These are phyloP conservation scores for Cytospora schulzeri DNA, from an alignment of 2,329 filamentous ascomycete species.

Conservation along the genomic window DNA sequence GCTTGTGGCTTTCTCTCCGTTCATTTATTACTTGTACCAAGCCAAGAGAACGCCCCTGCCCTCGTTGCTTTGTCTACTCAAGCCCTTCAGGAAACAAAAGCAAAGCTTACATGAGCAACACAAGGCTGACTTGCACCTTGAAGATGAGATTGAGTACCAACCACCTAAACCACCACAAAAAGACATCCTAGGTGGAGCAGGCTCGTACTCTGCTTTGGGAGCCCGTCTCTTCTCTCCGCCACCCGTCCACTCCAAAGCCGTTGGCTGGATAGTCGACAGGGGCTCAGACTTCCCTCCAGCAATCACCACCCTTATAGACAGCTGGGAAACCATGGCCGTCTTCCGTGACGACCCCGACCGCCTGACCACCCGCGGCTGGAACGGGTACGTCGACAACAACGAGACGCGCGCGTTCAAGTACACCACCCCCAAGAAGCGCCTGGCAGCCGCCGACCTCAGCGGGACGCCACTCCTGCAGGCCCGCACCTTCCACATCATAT, in stretches of 20 bases:
- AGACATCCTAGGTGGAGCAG: slow-evolving; percentile 85
- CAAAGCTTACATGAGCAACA: neutral
- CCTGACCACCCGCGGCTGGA: slow-evolving; percentile 88
- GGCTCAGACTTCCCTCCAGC: slow-evolving; percentile 81
- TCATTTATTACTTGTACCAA: slow-evolving; percentile 19
- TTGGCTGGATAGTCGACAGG: slow-evolving; percentile 90
- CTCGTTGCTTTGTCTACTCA: slow-evolving; percentile 6
- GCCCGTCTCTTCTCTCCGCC: slow-evolving; percentile 83
- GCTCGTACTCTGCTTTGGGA: slow-evolving; percentile 82
- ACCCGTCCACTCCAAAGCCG: slow-evolving; percentile 59
- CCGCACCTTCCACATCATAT: slow-evolving; percentile 85
- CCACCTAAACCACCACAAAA: slow-evolving; percentile 68
- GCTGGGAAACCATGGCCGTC: slow-evolving; percentile 76
- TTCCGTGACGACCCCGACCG: slow-evolving; percentile 67
- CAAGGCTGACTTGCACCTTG: slow-evolving; percentile 30
- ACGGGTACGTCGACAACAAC: slow-evolving; percentile 75
- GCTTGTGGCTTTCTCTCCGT: slow-evolving; percentile 9
- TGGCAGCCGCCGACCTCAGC: slow-evolving; percentile 70
- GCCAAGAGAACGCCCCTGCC: neutral
- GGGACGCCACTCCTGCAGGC: slow-evolving; percentile 66
- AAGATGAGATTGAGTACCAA: slow-evolving; percentile 86
- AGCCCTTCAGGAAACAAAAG: neutral
- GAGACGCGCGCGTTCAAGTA: slow-evolving; percentile 81
- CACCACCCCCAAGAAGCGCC: slow-evolving; percentile 78
- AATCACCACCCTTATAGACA: slow-evolving; percentile 64